Evolutionary conservation across 1,139 yeast genomes (phyloP), one percentile per base, ranked within the genome.

Genomic region (Suhomyces yuchorum): DNA sequence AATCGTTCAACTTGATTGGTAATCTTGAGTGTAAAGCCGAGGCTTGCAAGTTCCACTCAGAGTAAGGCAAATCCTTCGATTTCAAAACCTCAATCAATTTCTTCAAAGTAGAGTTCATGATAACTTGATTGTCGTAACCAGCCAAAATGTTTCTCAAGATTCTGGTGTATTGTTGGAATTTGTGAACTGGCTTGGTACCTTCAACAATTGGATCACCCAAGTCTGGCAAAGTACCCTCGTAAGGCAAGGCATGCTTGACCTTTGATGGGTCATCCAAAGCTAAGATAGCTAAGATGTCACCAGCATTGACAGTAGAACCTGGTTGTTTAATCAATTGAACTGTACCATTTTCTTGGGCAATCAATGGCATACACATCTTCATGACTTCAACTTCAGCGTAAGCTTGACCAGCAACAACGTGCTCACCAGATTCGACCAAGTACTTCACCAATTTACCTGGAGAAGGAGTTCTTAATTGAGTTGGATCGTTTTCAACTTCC

Each of bases 341-440:
- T 51, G 82, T 77, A 78, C 99, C 99, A 62, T 88, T 86, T 68
- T 92, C 99, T 68, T 84, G 90, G 30, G 97, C 93, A 62, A 90
- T 77, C 62, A 92, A 78, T 44, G 96, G 96, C 95, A 88, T 88
- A 68, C 88, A 87, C 98, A 92, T 92, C 73, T 93, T 93, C 99
- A 93, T 93, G 58, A 93, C 99, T 75, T 93, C 99, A 50, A 93
- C 97, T 73, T 93, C 99, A 40, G 99, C 99, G 63, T 83, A 95
- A 40, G 97, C 84, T 72, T 93, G 96, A 52, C 99, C 99, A 52
- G 96, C 85, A 53, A 73, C 73, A 59, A 93, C 82, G 62, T 92
- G 98, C 56, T 93, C 99, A 57, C 99, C 99, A 60, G 87, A 87
- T 65, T 93, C 98, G 52, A 93, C 96, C 60, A 93, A 78, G 69